Conservation (phyloP, 192 early-diverging fungal species). For the Backusella liffmaniae region DNA sequence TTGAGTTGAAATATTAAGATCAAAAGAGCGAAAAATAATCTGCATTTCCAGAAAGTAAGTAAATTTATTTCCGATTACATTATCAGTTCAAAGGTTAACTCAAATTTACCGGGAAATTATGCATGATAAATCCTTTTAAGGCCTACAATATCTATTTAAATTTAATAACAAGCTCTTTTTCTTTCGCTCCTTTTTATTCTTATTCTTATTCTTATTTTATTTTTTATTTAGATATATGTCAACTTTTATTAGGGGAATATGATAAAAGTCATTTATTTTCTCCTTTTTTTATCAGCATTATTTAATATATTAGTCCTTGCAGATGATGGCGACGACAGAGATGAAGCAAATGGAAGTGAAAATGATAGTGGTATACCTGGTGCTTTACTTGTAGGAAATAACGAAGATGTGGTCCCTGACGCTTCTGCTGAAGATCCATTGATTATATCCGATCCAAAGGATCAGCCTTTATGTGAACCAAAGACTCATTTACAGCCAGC, state of each 20-base stretch:
- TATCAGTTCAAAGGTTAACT: background rate
- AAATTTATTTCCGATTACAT: background rate
- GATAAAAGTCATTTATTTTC: background rate
- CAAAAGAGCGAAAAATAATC: background rate
- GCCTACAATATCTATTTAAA: background rate
- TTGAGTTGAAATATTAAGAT: background rate
- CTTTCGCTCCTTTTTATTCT: background rate
- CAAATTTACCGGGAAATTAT: background rate
- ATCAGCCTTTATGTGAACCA: constrained; percentile 23
- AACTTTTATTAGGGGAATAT: background rate
- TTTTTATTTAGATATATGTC: background rate
- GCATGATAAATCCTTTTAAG: background rate
- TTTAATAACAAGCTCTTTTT: background rate
- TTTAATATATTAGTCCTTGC: background rate
- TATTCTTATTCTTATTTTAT: background rate
- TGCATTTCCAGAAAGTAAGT: background rate
- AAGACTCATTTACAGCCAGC: constrained; percentile 7
- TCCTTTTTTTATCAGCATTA: background rate
- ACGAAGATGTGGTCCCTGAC: constrained; percentile 17
- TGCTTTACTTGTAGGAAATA: background rate
- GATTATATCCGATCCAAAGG: constrained; percentile 12
- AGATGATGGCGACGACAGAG: background rate
- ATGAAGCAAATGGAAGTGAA: background rate
- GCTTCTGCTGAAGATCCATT: constrained; percentile 19
- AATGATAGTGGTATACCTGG: background rate